A percentile compares a stretch with the other conserved stretches of the same genome.
Evolutionary conservation across 2,329 filamentous ascomycete species (phyloP).

Genomic region (Ceratocystis colombiana): DNA sequence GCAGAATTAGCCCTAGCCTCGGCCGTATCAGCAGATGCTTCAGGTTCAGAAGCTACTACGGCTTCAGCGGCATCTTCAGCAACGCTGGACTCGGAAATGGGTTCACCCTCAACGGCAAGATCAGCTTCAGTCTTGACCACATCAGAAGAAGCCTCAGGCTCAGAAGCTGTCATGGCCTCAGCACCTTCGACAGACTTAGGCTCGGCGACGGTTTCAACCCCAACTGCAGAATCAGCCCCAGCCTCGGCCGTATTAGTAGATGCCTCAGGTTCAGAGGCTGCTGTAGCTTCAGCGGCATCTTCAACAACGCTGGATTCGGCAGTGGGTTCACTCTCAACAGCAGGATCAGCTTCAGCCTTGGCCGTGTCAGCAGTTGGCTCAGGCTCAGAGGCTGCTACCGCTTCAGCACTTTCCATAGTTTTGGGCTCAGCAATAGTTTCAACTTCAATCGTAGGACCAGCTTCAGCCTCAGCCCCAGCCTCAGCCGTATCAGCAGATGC

Average conservation of each 20-base stretch:
- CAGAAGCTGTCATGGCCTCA: background rate
- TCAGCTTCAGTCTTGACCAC: background rate
- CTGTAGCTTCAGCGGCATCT: background rate
- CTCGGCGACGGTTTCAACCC: background rate
- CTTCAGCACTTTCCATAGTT: too few relatives aligned
- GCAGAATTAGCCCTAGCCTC: background rate
- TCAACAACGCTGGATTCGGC: background rate
- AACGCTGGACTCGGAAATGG: accelerated
- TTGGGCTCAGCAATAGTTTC: too few relatives aligned
- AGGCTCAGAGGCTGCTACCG: background rate
- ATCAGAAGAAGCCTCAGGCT: background rate
- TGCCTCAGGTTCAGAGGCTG: background rate
- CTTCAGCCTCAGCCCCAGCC: background rate
- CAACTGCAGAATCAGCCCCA: background rate
- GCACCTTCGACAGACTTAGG: too few relatives aligned
- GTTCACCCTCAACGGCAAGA: background rate
- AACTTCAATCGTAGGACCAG: background rate
- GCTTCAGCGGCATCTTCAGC: background rate
- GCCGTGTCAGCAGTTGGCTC: background rate
- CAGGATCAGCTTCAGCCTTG: background rate
- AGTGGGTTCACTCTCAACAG: background rate
- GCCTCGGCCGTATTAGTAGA: background rate
- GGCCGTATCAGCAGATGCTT: accelerated
- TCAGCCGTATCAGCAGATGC: background rate
- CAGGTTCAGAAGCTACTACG: background rate